Evolutionary conservation across 371 early-diverging fungal species (phyloP), one percentile per base, ranked within the genome.

Genomic region (Amoeboaphelidium protococcarum): DNA sequence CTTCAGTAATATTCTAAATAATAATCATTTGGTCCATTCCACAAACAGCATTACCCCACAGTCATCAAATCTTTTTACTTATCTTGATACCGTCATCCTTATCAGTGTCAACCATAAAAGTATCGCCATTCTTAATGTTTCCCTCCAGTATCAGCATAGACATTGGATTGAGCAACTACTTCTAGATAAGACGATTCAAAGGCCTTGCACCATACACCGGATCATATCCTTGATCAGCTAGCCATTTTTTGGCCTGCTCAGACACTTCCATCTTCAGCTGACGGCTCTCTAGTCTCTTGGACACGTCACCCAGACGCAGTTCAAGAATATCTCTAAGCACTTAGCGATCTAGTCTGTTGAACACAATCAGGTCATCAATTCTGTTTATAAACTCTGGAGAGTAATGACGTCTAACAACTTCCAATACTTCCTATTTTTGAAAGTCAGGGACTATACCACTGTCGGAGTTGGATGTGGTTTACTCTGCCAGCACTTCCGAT

Each of bases 301-400:
- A 74, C 2, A 90, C 67, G 51, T 82, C 80, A 26, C 61, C 47
- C 23, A 89, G 60, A 43, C 89, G 75, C 3, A 83, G 74, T 55
- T 82, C 78, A 23, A 86, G 79, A 53, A 91, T 91, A 46, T 64
- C 66, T 24, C 71, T 64, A 48, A 89, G 72, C 25, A 69, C 69
- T 6, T 58, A 58, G 53, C 70, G 71, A 3, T 68, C 58, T n/a
- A 91, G 69, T 1, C 77, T 67, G 54, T 85, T 82, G 59, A 89
- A 89, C 31, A 54, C 48, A 13, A 61, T 47, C 23, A 63, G 49
- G 50, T 82, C 80, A 59, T 87, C 89, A 40, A 90, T 75, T 58
- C 89, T 76, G 61, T 90, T 90, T 20, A 80, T 66, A 52, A 90
- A 80, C 60, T 87, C 85, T 20, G 84, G 86, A 27, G 83, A 72